Conservation (phyloP, 2,329 filamentous ascomycete genomes). For the Blumeria graminis region DNA sequence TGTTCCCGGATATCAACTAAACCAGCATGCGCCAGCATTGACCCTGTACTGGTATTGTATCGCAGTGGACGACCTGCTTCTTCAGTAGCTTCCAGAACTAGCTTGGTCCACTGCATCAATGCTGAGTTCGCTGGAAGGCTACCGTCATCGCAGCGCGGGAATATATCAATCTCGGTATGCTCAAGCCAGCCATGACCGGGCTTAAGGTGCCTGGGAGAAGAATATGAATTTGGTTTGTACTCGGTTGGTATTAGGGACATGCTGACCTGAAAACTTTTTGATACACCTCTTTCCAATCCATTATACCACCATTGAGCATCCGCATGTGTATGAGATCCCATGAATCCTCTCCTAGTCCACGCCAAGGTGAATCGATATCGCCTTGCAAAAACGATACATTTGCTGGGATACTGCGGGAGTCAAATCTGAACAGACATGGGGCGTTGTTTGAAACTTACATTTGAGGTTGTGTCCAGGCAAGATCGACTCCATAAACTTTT, state of each 20-base stretch:
- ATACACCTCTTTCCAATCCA: constrained; percentile 54
- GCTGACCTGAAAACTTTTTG: constrained; percentile 35
- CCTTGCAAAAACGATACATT: constrained; percentile 45
- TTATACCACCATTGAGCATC: constrained; percentile 54
- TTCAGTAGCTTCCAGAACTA: constrained; percentile 43
- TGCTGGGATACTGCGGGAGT: constrained; percentile 34
- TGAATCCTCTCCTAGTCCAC: constrained; percentile 17
- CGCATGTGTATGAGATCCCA: constrained; percentile 61
- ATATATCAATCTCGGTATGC: constrained; percentile 73
- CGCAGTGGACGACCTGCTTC: constrained; percentile 38
- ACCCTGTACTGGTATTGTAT: constrained; percentile 34
- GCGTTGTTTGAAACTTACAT: constrained; percentile 17
- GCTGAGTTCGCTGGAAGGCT: constrained; percentile 31
- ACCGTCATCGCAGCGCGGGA: constrained; percentile 45
- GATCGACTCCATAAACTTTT: constrained; percentile 35
- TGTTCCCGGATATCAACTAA: constrained; percentile 59
- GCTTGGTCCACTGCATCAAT: constrained; percentile 44
- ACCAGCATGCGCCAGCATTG: constrained; percentile 41
- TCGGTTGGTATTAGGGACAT: neutral
- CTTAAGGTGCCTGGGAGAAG: constrained; percentile 37
- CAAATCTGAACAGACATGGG: neutral
- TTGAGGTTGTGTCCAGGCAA: constrained; percentile 35
- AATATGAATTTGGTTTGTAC: constrained; percentile 1
- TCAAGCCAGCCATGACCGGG: constrained; percentile 57
- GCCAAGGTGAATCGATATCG: constrained; percentile 61